Evolutionary conservation across 176 grass and related monocot genomes (phyloP).

Genomic region (Zoysia japonica): DNA sequence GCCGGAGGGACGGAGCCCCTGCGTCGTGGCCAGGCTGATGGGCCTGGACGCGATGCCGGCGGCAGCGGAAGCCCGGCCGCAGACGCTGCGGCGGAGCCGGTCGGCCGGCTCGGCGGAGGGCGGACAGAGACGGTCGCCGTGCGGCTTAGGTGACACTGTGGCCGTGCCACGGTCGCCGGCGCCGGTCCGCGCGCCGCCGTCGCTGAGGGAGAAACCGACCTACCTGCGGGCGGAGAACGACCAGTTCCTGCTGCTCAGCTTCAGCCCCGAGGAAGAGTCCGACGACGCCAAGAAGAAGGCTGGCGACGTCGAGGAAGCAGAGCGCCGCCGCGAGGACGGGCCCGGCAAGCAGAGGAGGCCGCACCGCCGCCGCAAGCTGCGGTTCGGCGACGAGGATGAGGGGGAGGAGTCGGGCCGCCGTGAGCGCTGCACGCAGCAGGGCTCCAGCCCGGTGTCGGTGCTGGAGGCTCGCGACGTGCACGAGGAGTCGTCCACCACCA

Average conservation of each 20-base stretch:
- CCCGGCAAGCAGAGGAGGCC: conserved; percentile 5
- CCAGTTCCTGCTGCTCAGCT: conserved; percentile 86
- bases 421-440: conserved; percentile 30
- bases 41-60: conserved; percentile 78
- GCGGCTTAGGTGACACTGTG: conserved; percentile 17
- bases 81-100: conserved; percentile 33
- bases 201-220: conserved; percentile 53
- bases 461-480: conserved; percentile 40
- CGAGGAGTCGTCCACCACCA: conserved; percentile 36
- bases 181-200: conserved; percentile 20
- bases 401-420: neutral
- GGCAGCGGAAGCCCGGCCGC: neutral
- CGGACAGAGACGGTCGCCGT: conserved; percentile 37
- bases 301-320: neutral
- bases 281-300: neutral
- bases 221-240: conserved; percentile 75
- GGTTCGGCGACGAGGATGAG: conserved; percentile 15
- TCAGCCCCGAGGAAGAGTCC: conserved; percentile 52
- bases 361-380: conserved; percentile 8
- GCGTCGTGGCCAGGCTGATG: conserved; percentile 91
- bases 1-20: conserved; percentile 43
- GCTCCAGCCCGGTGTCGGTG: conserved; percentile 84
- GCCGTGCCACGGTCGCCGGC: neutral
- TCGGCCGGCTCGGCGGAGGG: conserved; percentile 56
- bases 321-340: neutral